These are phyloP conservation scores for Pleurotus sapidus DNA, from an alignment of 768 basidiomycete species.

Conservation along the genomic window DNA sequence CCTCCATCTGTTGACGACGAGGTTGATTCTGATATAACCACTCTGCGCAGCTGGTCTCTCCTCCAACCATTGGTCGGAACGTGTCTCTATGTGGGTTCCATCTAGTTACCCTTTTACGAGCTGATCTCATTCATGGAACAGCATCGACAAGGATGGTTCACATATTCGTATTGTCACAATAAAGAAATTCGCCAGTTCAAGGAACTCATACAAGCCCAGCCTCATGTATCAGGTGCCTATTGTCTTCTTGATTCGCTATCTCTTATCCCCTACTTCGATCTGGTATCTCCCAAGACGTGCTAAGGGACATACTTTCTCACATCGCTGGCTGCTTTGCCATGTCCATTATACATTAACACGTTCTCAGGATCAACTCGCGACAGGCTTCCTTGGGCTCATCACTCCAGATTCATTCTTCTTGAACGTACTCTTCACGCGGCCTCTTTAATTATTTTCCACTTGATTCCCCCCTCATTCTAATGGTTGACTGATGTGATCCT, in stretches of 20 bases:
- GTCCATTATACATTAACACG: constrained; percentile 1
- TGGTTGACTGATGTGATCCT: neutral
- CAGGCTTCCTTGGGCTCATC: constrained; percentile 4
- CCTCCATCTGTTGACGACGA: constrained; percentile 45
- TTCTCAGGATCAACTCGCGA: constrained; percentile 5
- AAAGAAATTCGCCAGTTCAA: constrained; percentile 95
- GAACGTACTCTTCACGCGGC: neutral
- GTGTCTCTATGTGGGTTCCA: constrained; percentile 77
- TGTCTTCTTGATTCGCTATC: constrained; percentile 16
- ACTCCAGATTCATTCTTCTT: neutral
- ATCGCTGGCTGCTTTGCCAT: neutral
- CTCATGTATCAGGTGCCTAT: constrained; percentile 59
- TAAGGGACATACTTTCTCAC: constrained; percentile 8
- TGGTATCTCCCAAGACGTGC: constrained; percentile 20
- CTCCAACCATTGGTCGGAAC: constrained; percentile 75
- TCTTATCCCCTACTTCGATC: constrained; percentile 22
- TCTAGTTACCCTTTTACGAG: constrained; percentile 19
- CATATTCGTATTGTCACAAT: constrained; percentile 96
- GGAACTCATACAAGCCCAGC: constrained; percentile 65
- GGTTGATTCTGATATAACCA: constrained; percentile 56
- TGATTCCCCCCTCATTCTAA: neutral
- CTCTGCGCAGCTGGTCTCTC: constrained; percentile 79
- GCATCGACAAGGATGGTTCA: constrained; percentile 94
- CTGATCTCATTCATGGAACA: constrained; percentile 36
- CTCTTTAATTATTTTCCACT: neutral